Base-by-base conservation (phyloP, 352 stramenopile species). In the Ophiocytium majus region DNA sequence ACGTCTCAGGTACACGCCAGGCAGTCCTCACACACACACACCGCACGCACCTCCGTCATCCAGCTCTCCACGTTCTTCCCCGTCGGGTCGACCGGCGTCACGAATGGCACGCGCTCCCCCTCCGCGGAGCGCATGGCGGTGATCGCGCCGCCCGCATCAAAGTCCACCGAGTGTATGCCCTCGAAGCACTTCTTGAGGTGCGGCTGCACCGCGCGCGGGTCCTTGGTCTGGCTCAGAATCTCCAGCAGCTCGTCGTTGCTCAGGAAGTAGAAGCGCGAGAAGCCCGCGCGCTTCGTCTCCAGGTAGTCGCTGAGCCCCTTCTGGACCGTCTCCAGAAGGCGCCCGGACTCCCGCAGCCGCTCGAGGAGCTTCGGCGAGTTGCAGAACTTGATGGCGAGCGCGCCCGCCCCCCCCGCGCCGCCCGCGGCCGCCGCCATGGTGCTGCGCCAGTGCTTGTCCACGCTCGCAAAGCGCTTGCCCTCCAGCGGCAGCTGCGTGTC, bases 151-250 rank as follows among this genome's bases (percentile, higher is more conserved):
- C 32, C 19, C 78, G 98, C 93, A 14, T 95, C 91, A 85, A 98
- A 98, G 43, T 96, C 91, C 0, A 98, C 95, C 0, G 91, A 91
- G 34, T 98, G 94, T 76, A 98, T 93, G 17, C 94, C 95, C 90
- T 98, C 95, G 81, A 98, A 98, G 86, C 95, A 98, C 86, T 98
- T 98, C 71, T 97, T 96, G 32, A 98, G 80, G 80, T 98, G 95
- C 10, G 94, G 94, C 85, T 98, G 95, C 31, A 98, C 95, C n/a
- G 96, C 84, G 57, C 95, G 93, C 0, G 97, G 95, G 85, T 98
- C 95, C 82, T 98, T 98, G 43, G 93, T 97, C 87, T 98, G 94
- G 1, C 93, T 97, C 0, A 98, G 89, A 86, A 98, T 98, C 28
- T 96, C 97, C 0, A 98, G 90, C 31, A 98, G 87, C 82, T 98